Evolutionary conservation across 2,329 filamentous ascomycete genomes (phyloP).

Genomic region (Venturia pyrina): DNA sequence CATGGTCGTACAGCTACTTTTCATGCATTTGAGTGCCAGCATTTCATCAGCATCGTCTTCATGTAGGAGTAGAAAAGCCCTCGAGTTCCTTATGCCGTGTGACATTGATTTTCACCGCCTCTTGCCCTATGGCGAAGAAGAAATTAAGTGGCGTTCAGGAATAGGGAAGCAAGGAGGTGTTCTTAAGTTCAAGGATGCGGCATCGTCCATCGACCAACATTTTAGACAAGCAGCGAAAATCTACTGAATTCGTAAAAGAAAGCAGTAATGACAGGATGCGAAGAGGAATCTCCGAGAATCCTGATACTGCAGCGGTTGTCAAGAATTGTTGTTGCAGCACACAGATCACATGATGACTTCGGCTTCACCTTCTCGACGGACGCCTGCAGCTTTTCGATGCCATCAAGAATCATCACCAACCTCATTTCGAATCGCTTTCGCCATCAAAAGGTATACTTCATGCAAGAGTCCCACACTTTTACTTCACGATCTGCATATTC

Average conservation of each 20-base stretch:
- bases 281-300: neutral
- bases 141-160: neutral
- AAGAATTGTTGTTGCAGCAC: neutral
- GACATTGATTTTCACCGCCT: neutral
- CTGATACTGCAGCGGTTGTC: neutral
- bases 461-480: neutral
- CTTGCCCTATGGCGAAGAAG: neutral
- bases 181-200: neutral
- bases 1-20: no score
- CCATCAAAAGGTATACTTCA: neutral
- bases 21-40: neutral
- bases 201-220: neutral
- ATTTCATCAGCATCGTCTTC: neutral
- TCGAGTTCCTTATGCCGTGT: neutral
- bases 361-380: neutral
- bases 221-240: neutral
- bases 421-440: neutral
- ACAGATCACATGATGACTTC: neutral
- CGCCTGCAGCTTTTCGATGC: neutral
- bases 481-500: neutral
- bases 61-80: neutral
- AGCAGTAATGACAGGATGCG: neutral
- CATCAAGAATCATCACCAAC: neutral
- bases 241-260: neutral
- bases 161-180: neutral